Evolutionary conservation across 164 flowering plant genomes (phyloP).

Genomic region (Cinnamomum micranthum): DNA sequence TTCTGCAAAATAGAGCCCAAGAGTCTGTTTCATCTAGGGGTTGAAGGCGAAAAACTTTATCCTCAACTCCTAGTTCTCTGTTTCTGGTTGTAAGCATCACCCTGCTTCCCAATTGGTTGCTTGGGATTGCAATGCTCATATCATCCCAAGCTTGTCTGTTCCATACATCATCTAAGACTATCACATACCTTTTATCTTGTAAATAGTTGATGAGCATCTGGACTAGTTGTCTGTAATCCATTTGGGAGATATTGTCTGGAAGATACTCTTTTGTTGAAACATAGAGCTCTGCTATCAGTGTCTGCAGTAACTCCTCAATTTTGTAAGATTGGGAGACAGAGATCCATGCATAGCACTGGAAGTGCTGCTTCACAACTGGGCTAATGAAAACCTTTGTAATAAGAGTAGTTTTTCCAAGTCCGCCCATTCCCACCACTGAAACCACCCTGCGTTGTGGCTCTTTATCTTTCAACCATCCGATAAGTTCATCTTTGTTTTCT

Average conservation of each 20-base stretch:
- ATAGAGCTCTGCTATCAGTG: background rate
- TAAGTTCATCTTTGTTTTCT: conserved; percentile 13
- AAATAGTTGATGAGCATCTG: background rate
- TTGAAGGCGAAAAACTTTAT: background rate
- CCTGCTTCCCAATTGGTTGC: conserved; percentile 22
- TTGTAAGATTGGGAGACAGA: conserved; percentile 23
- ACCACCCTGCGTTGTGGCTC: conserved; percentile 25
- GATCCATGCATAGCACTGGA: conserved; percentile 35
- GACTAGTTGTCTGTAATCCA: background rate
- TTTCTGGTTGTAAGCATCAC: conserved; percentile 34
- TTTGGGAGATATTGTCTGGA: too few species aligned
- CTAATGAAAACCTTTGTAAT: conserved; percentile 26
- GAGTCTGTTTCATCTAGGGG: background rate
- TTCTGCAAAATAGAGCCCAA: conserved; percentile 4
- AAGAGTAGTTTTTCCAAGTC: conserved; percentile 53
- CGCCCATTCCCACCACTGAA: conserved; percentile 59
- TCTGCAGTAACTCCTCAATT: background rate
- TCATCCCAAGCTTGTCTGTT: background rate
- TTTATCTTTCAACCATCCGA: conserved; percentile 28
- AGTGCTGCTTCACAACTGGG: conserved; percentile 12
- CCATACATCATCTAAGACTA: conserved; percentile 52
- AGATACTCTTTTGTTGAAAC: background rate
- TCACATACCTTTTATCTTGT: conserved; percentile 16
- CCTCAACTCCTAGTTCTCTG: conserved; percentile 19
- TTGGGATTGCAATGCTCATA: background rate